Conservation (phyloP, 2,329 filamentous ascomycete genomes). For the Colletotrichum echinochloae region DNA sequence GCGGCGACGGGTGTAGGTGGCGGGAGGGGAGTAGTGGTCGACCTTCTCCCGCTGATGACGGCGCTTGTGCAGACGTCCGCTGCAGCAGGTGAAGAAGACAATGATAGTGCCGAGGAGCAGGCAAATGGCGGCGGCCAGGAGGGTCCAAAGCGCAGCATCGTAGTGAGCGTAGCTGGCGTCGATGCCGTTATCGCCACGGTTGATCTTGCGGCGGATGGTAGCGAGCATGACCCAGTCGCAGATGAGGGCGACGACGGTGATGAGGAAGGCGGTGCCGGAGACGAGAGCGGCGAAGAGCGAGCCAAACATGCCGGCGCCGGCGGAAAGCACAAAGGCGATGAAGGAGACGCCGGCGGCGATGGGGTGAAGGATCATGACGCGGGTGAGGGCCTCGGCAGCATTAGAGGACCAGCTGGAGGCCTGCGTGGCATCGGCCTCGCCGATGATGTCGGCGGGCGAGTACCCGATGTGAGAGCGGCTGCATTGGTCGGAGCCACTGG, state of each 20-base stretch:
- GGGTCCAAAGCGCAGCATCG: constrained; percentile 71
- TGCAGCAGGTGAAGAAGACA: constrained; percentile 73
- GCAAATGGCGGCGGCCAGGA: constrained; percentile 66
- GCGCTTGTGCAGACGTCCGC: constrained; percentile 57
- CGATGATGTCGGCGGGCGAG: constrained; percentile 61
- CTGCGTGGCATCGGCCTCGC: constrained; percentile 50
- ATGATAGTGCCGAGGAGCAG: constrained; percentile 67
- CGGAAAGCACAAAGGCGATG: constrained; percentile 67
- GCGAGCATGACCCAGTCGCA: constrained; percentile 70
- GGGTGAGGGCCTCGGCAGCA: constrained; percentile 63
- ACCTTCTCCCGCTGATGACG: constrained; percentile 46
- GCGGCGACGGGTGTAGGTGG: constrained; percentile 36
- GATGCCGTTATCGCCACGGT: constrained; percentile 53
- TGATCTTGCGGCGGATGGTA: constrained; percentile 65
- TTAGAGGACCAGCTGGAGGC: constrained; percentile 58
- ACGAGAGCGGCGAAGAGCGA: constrained; percentile 64
- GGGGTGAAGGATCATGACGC: constrained; percentile 72
- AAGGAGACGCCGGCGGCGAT: constrained; percentile 69
- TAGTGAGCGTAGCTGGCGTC: constrained; percentile 60
- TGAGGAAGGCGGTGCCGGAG: constrained; percentile 61
- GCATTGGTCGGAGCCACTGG: constrained; percentile 59
- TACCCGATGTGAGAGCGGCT: constrained; percentile 65
- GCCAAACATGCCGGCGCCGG: constrained; percentile 64
- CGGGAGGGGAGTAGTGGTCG: constrained; percentile 45
- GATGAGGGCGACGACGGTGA: constrained; percentile 61